phyloP scores from a whole-genome alignment of 2,329 filamentous ascomycete species.

The Colletotrichum sp. region DNA sequence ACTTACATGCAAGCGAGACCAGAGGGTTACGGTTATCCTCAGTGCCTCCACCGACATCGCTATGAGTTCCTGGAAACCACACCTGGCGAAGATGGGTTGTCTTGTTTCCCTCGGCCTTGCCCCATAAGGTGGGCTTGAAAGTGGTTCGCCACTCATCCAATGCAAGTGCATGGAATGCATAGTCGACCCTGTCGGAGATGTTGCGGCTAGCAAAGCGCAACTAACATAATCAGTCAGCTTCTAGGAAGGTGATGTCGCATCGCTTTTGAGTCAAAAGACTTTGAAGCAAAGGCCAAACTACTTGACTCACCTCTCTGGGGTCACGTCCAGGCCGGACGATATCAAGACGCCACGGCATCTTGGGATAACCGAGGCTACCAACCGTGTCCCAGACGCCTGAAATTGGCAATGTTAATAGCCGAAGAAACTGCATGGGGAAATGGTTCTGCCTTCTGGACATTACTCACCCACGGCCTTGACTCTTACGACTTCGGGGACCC shows the following conservation, averaged over 20 bases:
- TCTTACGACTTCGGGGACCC: background rate
- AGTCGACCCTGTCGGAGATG: slow-evolving; percentile 40
- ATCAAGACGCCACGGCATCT: slow-evolving; percentile 7
- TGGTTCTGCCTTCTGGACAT: background rate
- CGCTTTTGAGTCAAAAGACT: background rate
- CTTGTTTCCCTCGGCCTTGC: slow-evolving; percentile 6
- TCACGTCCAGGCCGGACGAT: background rate
- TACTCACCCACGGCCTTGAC: slow-evolving; percentile 15
- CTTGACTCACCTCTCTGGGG: background rate
- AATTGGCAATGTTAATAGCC: background rate
- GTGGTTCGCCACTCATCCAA: slow-evolving; percentile 53
- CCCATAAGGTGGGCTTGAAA: slow-evolving; percentile 35
- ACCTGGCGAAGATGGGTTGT: slow-evolving; percentile 26
- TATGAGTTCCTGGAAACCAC: slow-evolving; percentile 66
- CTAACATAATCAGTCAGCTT: background rate
- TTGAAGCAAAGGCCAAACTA: too few species aligned
- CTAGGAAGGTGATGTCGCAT: background rate
- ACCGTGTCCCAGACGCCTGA: slow-evolving; percentile 57
- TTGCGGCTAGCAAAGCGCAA: slow-evolving; percentile 19
- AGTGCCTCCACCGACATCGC: slow-evolving; percentile 66
- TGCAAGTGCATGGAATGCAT: slow-evolving; percentile 61
- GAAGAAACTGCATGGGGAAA: rapidly evolving
- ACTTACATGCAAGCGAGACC: slow-evolving; percentile 26
- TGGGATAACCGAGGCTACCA: slow-evolving; percentile 42
- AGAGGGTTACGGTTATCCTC: slow-evolving; percentile 26